A percentile compares a stretch with the other conserved stretches of the same genome.
phyloP scores from a whole-genome alignment of 352 stramenopile species.

The Phytophthora macrochlamydospora region DNA sequence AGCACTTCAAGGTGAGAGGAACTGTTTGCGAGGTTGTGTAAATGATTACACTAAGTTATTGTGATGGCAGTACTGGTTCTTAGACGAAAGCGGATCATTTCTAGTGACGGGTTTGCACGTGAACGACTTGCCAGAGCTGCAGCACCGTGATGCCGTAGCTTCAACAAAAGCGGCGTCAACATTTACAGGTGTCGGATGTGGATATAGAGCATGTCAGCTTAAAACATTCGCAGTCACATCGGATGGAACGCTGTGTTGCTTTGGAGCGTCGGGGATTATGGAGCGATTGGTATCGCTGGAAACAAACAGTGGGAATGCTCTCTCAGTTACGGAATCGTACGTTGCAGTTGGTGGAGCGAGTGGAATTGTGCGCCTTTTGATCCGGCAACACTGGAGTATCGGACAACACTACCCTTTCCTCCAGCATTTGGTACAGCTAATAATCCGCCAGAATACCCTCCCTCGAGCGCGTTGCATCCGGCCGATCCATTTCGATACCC shows the following conservation, averaged over 20 bases:
- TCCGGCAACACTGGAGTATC: constrained; percentile 75
- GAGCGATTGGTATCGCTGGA: constrained; percentile 80
- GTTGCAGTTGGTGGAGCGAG: constrained; percentile 70
- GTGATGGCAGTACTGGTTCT: constrained; percentile 67
- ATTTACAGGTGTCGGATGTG: constrained; percentile 75
- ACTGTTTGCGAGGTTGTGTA: no score
- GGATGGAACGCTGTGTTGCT: constrained; percentile 80
- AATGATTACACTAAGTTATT: neutral
- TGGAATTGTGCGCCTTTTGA: constrained; percentile 71
- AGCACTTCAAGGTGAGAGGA: constrained; percentile 71
- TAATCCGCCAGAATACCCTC: constrained; percentile 5
- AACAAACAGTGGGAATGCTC: constrained; percentile 53
- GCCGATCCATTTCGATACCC: constrained; percentile 62
- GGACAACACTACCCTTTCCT: constrained; percentile 73
- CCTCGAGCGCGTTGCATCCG: constrained; percentile 43
- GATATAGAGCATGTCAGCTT: constrained; percentile 50
- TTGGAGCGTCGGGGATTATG: constrained; percentile 74
- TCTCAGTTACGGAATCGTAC: constrained; percentile 81
- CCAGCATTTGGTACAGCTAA: constrained; percentile 67
- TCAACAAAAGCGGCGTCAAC: constrained; percentile 63
- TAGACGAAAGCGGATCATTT: constrained; percentile 59
- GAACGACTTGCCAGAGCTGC: constrained; percentile 65
- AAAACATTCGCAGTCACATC: constrained; percentile 79
- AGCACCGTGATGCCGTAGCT: constrained; percentile 60
- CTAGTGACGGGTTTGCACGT: constrained; percentile 57